A percentile compares a stretch with the other conserved stretches of the same genome.
phyloP scores from a whole-genome alignment of 805 yeast species.

The Yamadazyma scolyti region DNA sequence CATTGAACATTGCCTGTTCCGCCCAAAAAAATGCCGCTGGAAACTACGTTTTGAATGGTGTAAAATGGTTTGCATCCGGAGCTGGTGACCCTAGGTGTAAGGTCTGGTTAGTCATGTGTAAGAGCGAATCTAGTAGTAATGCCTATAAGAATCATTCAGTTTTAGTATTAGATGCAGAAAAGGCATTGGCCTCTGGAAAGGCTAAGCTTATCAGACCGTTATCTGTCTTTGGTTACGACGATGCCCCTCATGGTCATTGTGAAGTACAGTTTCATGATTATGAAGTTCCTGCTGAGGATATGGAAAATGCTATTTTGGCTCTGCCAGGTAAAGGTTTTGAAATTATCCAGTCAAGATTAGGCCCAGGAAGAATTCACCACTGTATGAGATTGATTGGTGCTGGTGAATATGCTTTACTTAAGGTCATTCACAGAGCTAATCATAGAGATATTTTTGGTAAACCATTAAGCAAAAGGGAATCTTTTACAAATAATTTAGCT shows the following conservation, averaged over 20 bases:
- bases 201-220: constrained; percentile 50
- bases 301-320: constrained; percentile 38
- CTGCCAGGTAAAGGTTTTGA: constrained; percentile 56
- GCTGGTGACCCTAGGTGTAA: constrained; percentile 64
- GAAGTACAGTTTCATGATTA: constrained; percentile 51
- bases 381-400: constrained; percentile 64
- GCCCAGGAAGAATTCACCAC: constrained; percentile 70
- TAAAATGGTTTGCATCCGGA: constrained; percentile 70
- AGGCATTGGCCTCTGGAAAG: constrained; percentile 46
- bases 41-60: constrained; percentile 52
- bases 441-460: constrained; percentile 51
- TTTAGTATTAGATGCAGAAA: constrained; percentile 49
- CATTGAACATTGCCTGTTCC: constrained; percentile 50
- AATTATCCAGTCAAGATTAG: constrained; percentile 59
- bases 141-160: constrained; percentile 55
- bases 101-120: constrained; percentile 53
- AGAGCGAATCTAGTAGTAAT: constrained; percentile 28
- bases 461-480: constrained; percentile 47
- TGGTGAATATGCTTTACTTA: constrained; percentile 52
- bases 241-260: constrained; percentile 72
- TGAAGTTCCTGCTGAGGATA: constrained; percentile 43
- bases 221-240: constrained; percentile 57
- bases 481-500: constrained; percentile 47
- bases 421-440: constrained; percentile 49
- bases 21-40: constrained; percentile 39